A percentile compares a stretch with the other conserved stretches of the same genome.
Evolutionary conservation across 1,139 yeast species (phyloP).

Genomic region (Suhomyces guaymorum): DNA sequence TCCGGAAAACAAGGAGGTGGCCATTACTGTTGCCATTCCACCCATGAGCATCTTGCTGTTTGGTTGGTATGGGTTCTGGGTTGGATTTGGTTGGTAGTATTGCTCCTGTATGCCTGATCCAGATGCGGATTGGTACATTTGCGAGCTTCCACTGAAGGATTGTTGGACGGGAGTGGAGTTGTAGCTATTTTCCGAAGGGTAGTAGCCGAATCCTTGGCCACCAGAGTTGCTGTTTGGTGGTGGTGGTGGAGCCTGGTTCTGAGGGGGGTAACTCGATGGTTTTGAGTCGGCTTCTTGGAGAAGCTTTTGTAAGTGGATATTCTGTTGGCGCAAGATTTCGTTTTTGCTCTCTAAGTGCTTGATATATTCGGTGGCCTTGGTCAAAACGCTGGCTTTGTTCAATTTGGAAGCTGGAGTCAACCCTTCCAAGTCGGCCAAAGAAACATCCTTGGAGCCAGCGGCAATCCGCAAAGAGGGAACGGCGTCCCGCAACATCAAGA

Average conservation of each 20-base stretch:
- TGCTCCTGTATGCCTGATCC: conserved; percentile 11
- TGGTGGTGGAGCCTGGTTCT: conserved; percentile 6
- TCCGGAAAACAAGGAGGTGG: conserved; percentile 44
- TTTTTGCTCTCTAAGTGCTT: conserved; percentile 77
- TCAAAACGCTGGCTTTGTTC: conserved; percentile 84
- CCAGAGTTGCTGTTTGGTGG: conserved; percentile 1
- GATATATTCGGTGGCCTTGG: conserved; percentile 90
- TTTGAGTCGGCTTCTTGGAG: conserved; percentile 22
- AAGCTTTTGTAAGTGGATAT: conserved; percentile 47
- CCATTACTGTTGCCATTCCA: conserved; percentile 58
- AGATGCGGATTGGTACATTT: conserved; percentile 5
- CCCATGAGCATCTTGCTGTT: conserved; percentile 46
- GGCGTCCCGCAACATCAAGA: conserved; percentile 68
- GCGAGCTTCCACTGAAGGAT: conserved; percentile 15
- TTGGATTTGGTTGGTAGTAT: conserved; percentile 23
- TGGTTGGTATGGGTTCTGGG: conserved; percentile 12
- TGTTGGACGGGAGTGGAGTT: conserved; percentile 26
- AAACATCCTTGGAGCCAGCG: conserved; percentile 41
- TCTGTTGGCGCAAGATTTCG: conserved; percentile 54
- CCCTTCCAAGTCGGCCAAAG: conserved; percentile 68
- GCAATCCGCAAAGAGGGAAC: conserved; percentile 64
- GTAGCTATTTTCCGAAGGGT: conserved; percentile 23
- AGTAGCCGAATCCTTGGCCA: conserved; percentile 25
- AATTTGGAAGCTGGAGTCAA: conserved; percentile 83
- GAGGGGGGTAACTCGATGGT: conserved; percentile 8